Percentiles rank a stretch among this genome's conserved stretches.
Evolutionary conservation across 2,329 filamentous ascomycete genomes (phyloP).

Genomic region (Botrytis medusae): DNA sequence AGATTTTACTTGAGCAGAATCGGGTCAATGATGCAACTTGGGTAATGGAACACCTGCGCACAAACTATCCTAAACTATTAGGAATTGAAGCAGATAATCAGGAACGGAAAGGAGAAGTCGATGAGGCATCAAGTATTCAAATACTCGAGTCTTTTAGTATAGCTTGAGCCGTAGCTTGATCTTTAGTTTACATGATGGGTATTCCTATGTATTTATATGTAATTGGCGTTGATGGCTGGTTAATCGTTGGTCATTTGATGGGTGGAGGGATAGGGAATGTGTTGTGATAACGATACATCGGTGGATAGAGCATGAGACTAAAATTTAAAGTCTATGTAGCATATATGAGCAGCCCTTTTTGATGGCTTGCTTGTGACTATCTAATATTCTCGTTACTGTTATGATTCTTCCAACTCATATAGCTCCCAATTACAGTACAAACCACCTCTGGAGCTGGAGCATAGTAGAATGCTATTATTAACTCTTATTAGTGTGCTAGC

Average conservation of each 20-base stretch:
- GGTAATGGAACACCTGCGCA: slow-evolving; percentile 35
- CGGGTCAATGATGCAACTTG: slow-evolving; percentile 31
- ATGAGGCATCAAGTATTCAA: slow-evolving; percentile 35
- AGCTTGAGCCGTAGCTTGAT: slow-evolving; percentile 11
- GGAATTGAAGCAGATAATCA: slow-evolving; percentile 27
- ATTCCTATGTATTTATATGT: not conserved
- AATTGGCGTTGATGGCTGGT: not conserved
- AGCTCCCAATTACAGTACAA: too few species aligned
- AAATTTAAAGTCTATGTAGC: not conserved
- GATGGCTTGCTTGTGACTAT: too few species aligned
- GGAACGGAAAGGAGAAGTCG: slow-evolving; percentile 22
- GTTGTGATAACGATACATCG: not conserved
- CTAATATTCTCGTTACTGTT: not conserved
- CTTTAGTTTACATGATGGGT: too few species aligned
- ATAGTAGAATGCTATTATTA: not conserved
- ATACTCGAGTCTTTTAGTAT: slow-evolving; percentile 31
- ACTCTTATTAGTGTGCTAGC: not conserved
- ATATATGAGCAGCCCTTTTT: not conserved
- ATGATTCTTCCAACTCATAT: not conserved
- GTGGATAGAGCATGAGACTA: not conserved
- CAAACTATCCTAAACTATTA: slow-evolving; percentile 30
- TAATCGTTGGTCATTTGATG: not conserved
- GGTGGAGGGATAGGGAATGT: not conserved
- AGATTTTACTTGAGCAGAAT: slow-evolving; percentile 31
- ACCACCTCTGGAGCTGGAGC: not conserved